These are phyloP conservation scores for Irpex sp. DNA, from an alignment of 1,284 basidiomycete genomes.

Conservation along the genomic window DNA sequence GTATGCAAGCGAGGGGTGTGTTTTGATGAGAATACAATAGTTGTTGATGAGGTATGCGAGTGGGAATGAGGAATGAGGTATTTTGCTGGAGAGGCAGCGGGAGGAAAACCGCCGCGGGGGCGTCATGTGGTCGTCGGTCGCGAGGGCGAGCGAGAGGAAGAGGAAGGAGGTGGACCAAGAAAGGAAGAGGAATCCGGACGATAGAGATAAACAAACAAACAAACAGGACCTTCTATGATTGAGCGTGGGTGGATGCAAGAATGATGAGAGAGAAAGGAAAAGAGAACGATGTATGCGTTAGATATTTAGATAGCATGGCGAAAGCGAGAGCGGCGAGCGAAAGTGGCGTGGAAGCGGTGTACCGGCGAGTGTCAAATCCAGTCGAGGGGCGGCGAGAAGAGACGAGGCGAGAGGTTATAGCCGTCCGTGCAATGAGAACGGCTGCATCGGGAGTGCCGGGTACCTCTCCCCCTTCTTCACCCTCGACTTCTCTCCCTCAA, in stretches of 20 bases:
- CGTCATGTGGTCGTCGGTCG: neutral
- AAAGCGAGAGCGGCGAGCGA: neutral
- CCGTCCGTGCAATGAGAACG: neutral
- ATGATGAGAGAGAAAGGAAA: neutral
- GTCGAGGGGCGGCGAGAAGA: neutral
- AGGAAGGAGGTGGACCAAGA: neutral
- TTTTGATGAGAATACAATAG: too few relatives aligned
- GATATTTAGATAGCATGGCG: slow-evolving; percentile 1
- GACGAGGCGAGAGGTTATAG: neutral
- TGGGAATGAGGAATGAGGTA: neutral
- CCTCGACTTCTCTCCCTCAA: neutral
- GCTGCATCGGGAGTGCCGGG: neutral
- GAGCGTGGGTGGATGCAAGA: neutral
- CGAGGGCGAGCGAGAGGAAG: neutral
- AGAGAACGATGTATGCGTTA: neutral
- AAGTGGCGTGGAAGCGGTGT: too few relatives aligned
- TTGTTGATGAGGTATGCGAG: neutral
- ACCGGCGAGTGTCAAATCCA: neutral
- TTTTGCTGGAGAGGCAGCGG: neutral
- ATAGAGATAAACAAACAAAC: neutral
- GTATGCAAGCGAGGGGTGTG: too few relatives aligned
- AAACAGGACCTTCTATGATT: neutral
- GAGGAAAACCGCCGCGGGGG: neutral
- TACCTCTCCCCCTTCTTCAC: neutral
- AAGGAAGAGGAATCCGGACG: neutral